phyloP scores from a whole-genome alignment of 1,284 basidiomycete genomes.

The Gymnopus androsaceus region DNA sequence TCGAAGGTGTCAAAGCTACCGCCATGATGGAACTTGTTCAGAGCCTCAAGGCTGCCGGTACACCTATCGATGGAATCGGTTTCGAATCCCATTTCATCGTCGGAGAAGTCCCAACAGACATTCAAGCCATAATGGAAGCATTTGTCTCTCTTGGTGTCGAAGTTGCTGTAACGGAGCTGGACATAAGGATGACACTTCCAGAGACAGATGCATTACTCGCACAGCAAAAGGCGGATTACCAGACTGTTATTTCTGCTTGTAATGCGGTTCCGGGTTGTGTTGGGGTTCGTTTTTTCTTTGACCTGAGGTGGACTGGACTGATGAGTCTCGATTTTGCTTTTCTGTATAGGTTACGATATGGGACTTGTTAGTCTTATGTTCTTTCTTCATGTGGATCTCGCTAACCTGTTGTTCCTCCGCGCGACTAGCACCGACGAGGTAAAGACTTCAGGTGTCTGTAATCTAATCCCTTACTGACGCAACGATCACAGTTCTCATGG shows the following conservation, averaged over 20 bases:
- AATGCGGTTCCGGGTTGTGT: constrained; percentile 49
- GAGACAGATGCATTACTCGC: constrained; percentile 45
- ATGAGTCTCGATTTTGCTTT: too few species aligned
- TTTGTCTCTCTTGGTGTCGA: constrained; percentile 57
- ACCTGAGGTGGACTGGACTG: neutral
- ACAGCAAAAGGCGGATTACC: constrained; percentile 58
- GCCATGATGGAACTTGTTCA: constrained; percentile 53
- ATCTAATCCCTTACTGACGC: neutral
- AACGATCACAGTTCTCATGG: constrained; percentile 47
- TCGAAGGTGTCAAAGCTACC: constrained; percentile 50
- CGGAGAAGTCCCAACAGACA: constrained; percentile 45
- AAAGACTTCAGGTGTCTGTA: too few species aligned
- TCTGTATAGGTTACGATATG: constrained; percentile 40
- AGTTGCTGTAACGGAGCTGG: constrained; percentile 61
- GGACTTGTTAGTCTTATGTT: constrained; percentile 35
- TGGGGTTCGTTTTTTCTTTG: constrained; percentile 33
- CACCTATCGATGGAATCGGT: constrained; percentile 62
- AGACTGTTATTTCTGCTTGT: constrained; percentile 55
- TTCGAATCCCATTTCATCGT: constrained; percentile 57
- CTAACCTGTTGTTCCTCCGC: neutral
- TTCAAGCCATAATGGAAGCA: constrained; percentile 46
- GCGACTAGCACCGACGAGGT: constrained; percentile 21
- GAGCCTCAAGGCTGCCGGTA: constrained; percentile 42
- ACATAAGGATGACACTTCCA: constrained; percentile 59
- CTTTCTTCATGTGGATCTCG: too few species aligned